Conservation (phyloP, 208 protist species). For the Acanthamoeba triangularis region DNA sequence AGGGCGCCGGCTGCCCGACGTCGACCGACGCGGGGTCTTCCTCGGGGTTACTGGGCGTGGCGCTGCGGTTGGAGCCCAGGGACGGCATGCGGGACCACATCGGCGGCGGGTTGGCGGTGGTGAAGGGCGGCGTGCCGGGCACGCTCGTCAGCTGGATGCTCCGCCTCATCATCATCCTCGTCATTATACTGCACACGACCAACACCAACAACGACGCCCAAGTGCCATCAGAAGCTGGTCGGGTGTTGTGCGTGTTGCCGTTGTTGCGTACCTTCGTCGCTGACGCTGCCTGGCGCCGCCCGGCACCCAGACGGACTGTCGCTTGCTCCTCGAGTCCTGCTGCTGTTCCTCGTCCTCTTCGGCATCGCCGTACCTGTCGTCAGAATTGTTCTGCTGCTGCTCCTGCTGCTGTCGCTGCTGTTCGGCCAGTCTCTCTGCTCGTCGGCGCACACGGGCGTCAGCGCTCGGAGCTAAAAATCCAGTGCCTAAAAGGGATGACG, state of each 20-base stretch:
- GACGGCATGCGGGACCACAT: conserved; percentile 24
- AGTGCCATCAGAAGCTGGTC: too few species aligned
- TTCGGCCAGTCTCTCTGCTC: background rate
- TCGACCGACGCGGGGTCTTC: background rate
- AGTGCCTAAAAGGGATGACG: background rate
- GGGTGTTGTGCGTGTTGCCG: too few species aligned
- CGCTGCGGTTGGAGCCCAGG: background rate
- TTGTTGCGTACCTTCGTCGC: background rate
- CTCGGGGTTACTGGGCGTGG: background rate
- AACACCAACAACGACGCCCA: background rate
- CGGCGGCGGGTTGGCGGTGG: background rate
- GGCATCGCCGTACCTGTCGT: background rate
- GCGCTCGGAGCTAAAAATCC: too few species aligned
- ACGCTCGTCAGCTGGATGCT: conserved; percentile 41
- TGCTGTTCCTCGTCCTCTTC: background rate
- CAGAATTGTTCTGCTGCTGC: background rate
- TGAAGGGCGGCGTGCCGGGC: conserved; percentile 1
- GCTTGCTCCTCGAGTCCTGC: background rate
- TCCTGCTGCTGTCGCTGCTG: background rate
- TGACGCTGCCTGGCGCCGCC: conserved; percentile 17
- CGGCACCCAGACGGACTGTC: conserved; percentile 3
- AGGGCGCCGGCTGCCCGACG: too few species aligned
- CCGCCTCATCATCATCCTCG: conserved; percentile 62
- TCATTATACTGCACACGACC: conserved; percentile 26
- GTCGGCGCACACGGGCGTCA: too few species aligned